A percentile compares a stretch with the other conserved stretches of the same genome.
Conservation (phyloP, 306 rosid genomes). For the Lathyrus tuberosus region DNA sequence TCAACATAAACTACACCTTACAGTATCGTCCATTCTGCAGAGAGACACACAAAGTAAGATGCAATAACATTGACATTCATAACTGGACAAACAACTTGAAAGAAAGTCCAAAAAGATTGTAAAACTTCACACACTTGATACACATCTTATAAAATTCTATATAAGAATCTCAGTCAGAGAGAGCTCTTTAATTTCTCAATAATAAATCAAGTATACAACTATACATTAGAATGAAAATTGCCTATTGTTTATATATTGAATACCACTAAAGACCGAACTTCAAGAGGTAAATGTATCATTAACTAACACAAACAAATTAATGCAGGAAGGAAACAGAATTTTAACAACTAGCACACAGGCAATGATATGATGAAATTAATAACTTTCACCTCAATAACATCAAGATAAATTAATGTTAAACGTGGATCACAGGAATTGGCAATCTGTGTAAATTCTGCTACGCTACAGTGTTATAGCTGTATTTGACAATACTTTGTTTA, state of each 20-base stretch:
- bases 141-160: not conserved
- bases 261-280: slow-evolving; percentile 6
- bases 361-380: not conserved
- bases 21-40: not conserved
- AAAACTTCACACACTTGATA: not conserved
- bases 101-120: slow-evolving; percentile 8
- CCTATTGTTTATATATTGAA: slow-evolving; percentile 1
- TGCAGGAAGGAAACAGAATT: not conserved
- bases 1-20: slow-evolving; percentile 6
- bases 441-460: too few relatives aligned
- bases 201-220: not conserved
- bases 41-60: not conserved
- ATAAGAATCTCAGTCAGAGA: slow-evolving; percentile 16
- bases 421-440: too few relatives aligned
- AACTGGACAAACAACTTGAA: slow-evolving; percentile 2
- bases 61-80: slow-evolving; percentile 6
- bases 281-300: slow-evolving; percentile 1
- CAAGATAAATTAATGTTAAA: not conserved
- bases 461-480: too few relatives aligned
- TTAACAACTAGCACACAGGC: slow-evolving; percentile 8
- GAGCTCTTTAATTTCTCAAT: not conserved
- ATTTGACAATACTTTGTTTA: too few relatives aligned
- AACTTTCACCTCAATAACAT: not conserved
- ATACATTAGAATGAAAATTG: not conserved
- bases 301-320: not conserved